phyloP scores from a whole-genome alignment of 306 rosid genomes.

The Pterocarpus macrocarpus region DNA sequence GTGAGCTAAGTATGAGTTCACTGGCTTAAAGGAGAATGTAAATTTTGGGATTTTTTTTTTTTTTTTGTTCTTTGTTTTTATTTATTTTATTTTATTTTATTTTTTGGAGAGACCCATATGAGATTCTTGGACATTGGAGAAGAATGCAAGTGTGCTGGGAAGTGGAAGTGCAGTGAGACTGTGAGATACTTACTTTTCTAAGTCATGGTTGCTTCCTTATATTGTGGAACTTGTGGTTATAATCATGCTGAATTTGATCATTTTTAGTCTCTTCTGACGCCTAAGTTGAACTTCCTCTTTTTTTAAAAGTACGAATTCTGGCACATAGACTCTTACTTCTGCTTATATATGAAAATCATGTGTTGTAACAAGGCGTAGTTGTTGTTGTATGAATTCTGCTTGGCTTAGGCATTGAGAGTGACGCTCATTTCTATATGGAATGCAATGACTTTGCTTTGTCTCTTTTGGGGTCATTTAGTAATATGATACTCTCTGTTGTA shows the following conservation, averaged over 20 bases:
- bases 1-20: constrained; percentile 33
- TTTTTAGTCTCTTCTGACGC: constrained; percentile 4
- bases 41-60: background rate
- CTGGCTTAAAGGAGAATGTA: constrained; percentile 19
- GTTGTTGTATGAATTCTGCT: background rate
- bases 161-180: constrained; percentile 40
- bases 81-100: background rate
- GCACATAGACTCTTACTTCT: too few species aligned
- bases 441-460: background rate
- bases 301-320: too few species aligned
- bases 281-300: constrained; percentile 12
- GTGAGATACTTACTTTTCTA: background rate
- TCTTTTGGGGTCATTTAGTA: background rate
- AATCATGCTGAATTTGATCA: constrained; percentile 15
- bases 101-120: constrained; percentile 46
- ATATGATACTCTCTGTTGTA: background rate
- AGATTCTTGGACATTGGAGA: constrained; percentile 34
- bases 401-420: constrained; percentile 13
- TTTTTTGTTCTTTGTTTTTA: too few species aligned
- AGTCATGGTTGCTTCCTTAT: background rate
- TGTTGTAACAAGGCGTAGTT: too few species aligned
- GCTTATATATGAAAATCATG: too few species aligned
- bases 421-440: constrained; percentile 19
- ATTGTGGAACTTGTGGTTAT: background rate
- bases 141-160: constrained; percentile 39